Evolutionary conservation across 2,329 filamentous ascomycete species (phyloP).

Genomic region (Zymoseptoria crescenta): DNA sequence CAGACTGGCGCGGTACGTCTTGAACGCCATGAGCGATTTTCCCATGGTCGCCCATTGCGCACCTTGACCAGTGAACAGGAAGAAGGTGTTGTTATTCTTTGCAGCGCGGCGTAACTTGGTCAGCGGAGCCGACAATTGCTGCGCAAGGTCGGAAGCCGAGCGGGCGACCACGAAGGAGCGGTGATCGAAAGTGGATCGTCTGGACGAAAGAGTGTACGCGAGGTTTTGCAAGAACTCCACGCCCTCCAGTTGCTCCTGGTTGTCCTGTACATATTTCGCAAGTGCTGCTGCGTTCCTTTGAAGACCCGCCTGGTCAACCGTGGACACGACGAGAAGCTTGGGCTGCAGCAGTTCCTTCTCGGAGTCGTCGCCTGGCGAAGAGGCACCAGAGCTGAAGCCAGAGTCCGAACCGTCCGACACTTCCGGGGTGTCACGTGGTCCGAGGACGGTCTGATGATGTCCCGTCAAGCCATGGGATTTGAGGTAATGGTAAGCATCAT

Average conservation of each 20-base stretch:
- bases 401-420: background rate
- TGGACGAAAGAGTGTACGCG: conserved; percentile 7
- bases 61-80: conserved; percentile 18
- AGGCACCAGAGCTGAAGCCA: background rate
- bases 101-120: background rate
- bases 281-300: background rate
- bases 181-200: conserved; percentile 1
- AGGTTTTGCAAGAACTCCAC: conserved; percentile 3
- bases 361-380: background rate
- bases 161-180: conserved; percentile 4
- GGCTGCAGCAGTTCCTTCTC: background rate
- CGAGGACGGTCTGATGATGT: conserved; percentile 3
- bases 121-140: background rate
- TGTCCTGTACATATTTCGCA: background rate
- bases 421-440: background rate
- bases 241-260: background rate
- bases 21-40: conserved; percentile 10
- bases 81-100: background rate
- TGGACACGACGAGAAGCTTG: background rate
- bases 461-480: conserved; percentile 3
- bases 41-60: conserved; percentile 14
- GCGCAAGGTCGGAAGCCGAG: background rate
- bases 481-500: conserved; percentile 14
- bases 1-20: conserved; percentile 7
- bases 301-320: background rate